These are phyloP conservation scores for Warburgia ugandensis DNA, from an alignment of 164 flowering plant species.

Conservation along the genomic window DNA sequence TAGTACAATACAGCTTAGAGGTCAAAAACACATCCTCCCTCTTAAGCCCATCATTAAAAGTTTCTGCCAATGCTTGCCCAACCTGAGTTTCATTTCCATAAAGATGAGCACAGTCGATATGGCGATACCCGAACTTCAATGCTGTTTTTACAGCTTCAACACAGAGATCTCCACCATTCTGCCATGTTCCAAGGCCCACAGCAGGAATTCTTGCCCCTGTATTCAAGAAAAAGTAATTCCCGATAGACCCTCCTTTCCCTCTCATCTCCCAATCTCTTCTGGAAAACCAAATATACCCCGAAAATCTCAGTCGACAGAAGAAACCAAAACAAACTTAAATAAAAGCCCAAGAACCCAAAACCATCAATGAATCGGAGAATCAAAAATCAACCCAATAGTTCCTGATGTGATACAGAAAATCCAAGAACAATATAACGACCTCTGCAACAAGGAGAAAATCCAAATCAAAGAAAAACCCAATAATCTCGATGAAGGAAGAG, in stretches of 20 bases:
- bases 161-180: conserved; percentile 62
- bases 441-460: background rate
- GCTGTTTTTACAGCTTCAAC: conserved; percentile 58
- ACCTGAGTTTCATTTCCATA: conserved; percentile 65
- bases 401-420: background rate
- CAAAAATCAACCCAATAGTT: background rate
- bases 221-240: conserved; percentile 40
- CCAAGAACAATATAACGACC: background rate
- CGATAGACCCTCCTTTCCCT: conserved; percentile 20
- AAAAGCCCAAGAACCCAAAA: background rate
- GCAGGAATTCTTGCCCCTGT: conserved; percentile 59
- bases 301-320: background rate
- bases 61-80: conserved; percentile 51
- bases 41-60: conserved; percentile 34
- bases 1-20: conserved; percentile 50
- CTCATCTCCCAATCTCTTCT: conserved; percentile 17
- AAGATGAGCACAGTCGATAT: conserved; percentile 67
- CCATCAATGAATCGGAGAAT: background rate
- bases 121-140: conserved; percentile 50
- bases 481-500: background rate
- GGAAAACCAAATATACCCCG: background rate
- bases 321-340: background rate
- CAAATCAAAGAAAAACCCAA: conserved; percentile 1
- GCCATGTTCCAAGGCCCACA: conserved; percentile 76
- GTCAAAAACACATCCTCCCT: conserved; percentile 67